phyloP scores from a whole-genome alignment of 2,329 filamentous ascomycete genomes.

The Fusarium euwallaceae region DNA sequence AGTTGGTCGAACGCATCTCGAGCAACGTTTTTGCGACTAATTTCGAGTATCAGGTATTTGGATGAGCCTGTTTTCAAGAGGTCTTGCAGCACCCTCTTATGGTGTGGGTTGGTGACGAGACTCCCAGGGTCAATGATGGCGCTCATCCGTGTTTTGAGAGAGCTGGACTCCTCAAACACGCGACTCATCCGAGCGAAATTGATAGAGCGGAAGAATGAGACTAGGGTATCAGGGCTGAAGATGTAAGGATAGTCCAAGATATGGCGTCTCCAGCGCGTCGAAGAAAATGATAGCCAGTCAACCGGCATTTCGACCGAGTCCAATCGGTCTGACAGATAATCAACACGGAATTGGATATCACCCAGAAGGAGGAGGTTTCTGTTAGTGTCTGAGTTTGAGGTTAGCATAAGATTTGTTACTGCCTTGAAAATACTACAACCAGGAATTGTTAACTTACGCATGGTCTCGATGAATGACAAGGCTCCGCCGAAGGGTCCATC shows the following conservation, averaged over 20 bases:
- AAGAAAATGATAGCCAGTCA: slow-evolving; percentile 74
- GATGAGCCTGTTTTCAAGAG: slow-evolving; percentile 75
- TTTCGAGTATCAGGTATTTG: slow-evolving; percentile 78
- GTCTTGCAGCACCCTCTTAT: slow-evolving; percentile 72
- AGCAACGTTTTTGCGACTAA: slow-evolving; percentile 76
- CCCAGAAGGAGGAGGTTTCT: slow-evolving; percentile 74
- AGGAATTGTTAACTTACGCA: slow-evolving; percentile 69
- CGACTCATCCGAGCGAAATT: slow-evolving; percentile 90
- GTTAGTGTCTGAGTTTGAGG: slow-evolving; percentile 65
- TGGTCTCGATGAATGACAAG: slow-evolving; percentile 76
- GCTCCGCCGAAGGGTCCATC: slow-evolving; percentile 83
- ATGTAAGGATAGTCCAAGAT: slow-evolving; percentile 85
- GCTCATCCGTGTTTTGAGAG: slow-evolving; percentile 68
- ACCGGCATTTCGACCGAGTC: slow-evolving; percentile 81
- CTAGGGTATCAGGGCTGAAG: slow-evolving; percentile 78
- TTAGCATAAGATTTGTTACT: slow-evolving; percentile 16
- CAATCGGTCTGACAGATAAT: slow-evolving; percentile 81
- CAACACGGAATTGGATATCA: slow-evolving; percentile 78
- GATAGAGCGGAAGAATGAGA: slow-evolving; percentile 88
- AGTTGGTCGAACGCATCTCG: slow-evolving; percentile 86
- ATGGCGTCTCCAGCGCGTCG: slow-evolving; percentile 76
- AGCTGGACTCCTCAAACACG: slow-evolving; percentile 78
- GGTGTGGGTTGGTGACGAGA: slow-evolving; percentile 67
- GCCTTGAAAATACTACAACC: neutral
- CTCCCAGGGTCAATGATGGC: slow-evolving; percentile 67